Conservation (phyloP, 2,329 filamentous ascomycete species). For the Davidsoniella australis region DNA sequence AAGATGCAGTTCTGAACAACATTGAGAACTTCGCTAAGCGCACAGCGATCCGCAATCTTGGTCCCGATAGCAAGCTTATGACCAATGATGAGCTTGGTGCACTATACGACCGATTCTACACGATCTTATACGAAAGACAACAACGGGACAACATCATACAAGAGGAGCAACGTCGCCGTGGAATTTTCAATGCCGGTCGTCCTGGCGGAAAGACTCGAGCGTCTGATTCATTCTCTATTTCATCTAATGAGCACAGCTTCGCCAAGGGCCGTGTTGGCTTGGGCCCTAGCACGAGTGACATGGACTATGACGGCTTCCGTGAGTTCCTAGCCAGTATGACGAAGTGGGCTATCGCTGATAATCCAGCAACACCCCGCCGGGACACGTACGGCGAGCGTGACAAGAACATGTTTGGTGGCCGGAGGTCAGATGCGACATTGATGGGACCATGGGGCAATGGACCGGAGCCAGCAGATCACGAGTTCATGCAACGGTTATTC, state of each 20-base stretch:
- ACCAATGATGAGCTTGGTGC: conserved; percentile 72
- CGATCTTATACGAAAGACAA: conserved; percentile 77
- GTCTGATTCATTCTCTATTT: conserved; percentile 18
- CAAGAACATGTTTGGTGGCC: conserved; percentile 42
- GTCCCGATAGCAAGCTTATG: conserved; percentile 85
- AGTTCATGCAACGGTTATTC: conserved; percentile 82
- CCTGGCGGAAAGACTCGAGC: conserved; percentile 18
- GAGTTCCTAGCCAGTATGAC: conserved; percentile 82
- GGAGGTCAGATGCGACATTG: conserved; percentile 21
- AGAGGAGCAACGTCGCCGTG: conserved; percentile 51
- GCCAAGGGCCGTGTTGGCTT: conserved; percentile 79
- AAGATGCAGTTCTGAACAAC: conserved; percentile 81
- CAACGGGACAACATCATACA: conserved; percentile 63
- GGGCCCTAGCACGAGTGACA: conserved; percentile 74
- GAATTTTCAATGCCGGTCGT: conserved; percentile 23
- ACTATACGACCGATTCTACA: conserved; percentile 89
- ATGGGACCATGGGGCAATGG: conserved; percentile 38
- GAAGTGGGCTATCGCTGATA: conserved; percentile 85
- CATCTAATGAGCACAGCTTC: conserved; percentile 24
- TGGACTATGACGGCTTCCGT: conserved; percentile 94
- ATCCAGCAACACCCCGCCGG: conserved; percentile 42
- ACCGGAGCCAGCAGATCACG: conserved; percentile 69
- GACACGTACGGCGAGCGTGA: conserved; percentile 32
- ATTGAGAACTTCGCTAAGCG: conserved; percentile 96
- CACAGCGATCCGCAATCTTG: conserved; percentile 87